Evolutionary conservation across 331 rosid species (phyloP).

Genomic region (Prunus yedoensis): DNA sequence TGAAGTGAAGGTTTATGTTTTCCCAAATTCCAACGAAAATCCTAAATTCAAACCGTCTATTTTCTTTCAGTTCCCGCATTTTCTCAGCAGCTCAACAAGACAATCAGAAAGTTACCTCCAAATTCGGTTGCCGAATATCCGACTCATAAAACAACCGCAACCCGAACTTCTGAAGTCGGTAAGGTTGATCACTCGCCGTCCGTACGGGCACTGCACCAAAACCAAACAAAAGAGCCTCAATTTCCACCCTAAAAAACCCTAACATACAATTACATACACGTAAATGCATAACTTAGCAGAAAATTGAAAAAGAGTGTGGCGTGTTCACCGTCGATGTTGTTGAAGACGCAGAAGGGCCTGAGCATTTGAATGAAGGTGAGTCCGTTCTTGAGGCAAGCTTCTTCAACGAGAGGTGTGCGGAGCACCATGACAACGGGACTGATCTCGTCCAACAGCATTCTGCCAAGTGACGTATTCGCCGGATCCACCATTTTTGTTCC

Average conservation of each 20-base stretch:
- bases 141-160: constrained; percentile 71
- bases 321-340: constrained; percentile 80
- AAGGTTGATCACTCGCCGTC: constrained; percentile 96
- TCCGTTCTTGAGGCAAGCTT: constrained; percentile 75
- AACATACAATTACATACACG: not conserved
- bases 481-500: constrained; percentile 63
- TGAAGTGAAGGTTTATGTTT: not conserved
- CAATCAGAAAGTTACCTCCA: constrained; percentile 56
- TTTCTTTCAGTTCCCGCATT: not conserved
- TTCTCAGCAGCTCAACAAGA: constrained; percentile 10
- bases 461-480: constrained; percentile 74
- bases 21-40: not conserved
- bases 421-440: constrained; percentile 93
- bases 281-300: not conserved
- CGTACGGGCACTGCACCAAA: constrained; percentile 83
- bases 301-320: not conserved
- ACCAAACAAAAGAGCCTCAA: constrained; percentile 14
- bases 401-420: constrained; percentile 81
- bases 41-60: not conserved
- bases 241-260: not conserved
- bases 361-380: constrained; percentile 79
- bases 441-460: constrained; percentile 88
- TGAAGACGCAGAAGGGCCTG: constrained; percentile 74
- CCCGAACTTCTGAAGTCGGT: constrained; percentile 83
- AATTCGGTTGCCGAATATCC: constrained; percentile 67